These are phyloP conservation scores for Aspergillus sojae DNA, from an alignment of 2,329 filamentous ascomycete genomes.

Conservation along the genomic window DNA sequence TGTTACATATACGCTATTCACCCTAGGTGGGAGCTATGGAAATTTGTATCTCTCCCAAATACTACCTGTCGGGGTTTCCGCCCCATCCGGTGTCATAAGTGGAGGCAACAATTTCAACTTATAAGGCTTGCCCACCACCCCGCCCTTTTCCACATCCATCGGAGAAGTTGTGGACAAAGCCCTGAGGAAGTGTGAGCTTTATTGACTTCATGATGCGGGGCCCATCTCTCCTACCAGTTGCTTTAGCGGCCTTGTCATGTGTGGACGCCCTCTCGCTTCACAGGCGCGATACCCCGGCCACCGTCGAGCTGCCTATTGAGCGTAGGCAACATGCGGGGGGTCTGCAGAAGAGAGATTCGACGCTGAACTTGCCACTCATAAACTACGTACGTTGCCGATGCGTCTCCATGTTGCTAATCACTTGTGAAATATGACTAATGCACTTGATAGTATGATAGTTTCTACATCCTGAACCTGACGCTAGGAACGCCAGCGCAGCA, in stretches of 20 bases:
- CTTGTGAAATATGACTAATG: neutral
- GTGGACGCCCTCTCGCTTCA: conserved; percentile 11
- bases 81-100: neutral
- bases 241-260: neutral
- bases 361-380: neutral
- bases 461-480: conserved; percentile 44
- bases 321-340: conserved; percentile 9
- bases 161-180: neutral
- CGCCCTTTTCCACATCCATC: neutral
- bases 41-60: neutral
- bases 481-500: conserved; percentile 58
- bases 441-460: neutral
- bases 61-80: neutral
- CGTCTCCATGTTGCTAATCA: neutral
- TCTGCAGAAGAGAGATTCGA: conserved; percentile 9
- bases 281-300: conserved; percentile 13
- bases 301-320: conserved; percentile 12
- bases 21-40: neutral
- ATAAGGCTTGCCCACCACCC: neutral
- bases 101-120: neutral
- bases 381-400: neutral
- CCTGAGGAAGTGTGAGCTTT: neutral
- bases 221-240: neutral
- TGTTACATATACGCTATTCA: neutral
- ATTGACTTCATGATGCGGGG: neutral